Base-by-base conservation (phyloP, 2,329 filamentous ascomycete genomes). In the Escovopsis sp. region DNA sequence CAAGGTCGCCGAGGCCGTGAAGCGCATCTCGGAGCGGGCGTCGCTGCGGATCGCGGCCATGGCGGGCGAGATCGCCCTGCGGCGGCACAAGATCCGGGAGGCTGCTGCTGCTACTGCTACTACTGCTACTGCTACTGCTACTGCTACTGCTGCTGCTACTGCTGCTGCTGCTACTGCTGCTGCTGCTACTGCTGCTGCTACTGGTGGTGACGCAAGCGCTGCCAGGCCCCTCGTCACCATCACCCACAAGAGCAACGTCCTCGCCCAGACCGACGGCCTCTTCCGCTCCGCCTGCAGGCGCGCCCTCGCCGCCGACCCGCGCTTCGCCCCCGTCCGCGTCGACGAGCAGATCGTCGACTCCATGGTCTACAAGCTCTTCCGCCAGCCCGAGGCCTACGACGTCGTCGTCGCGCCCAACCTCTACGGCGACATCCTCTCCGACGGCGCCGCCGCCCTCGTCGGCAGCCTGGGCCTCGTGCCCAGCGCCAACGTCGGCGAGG, bases 311-410 rank as follows among this genome's bases (percentile, higher is more conserved):
- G 98, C 76, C 78, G 88, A 48, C 67, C 79, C 48, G 80, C 82
- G 7, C 74, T 96, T 75, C 96, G 94, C 69, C 79, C 98, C 39
- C 94, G 96, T 76, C 83, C 86, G 43, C 85, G 68, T 94, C 36
- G 90, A 96, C 61, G 90, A 96, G 69, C 90, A 98, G 66, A 98
- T 98, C 48, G 88, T 98, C 43, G 90, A 98, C 63, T 88, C 80
- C 42, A 98, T 98, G 90, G 86, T 96, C 39, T 96, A 96, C 75
- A 96, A 96, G 69, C 80, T 98, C 38, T 96, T 96, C 76, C 84
- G 88, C 42, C 85, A 96, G 62, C 90, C 90, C 30, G 72, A 79
- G 52, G 80, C 79, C 53, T 98, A 96, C 74, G 90, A 98, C 57
- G 88, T 96, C 46, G 93, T 98, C 48, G 90, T 98, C 64, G 96